Conservation (phyloP, 1,284 basidiomycete genomes). For the Termitomyces sp. region DNA sequence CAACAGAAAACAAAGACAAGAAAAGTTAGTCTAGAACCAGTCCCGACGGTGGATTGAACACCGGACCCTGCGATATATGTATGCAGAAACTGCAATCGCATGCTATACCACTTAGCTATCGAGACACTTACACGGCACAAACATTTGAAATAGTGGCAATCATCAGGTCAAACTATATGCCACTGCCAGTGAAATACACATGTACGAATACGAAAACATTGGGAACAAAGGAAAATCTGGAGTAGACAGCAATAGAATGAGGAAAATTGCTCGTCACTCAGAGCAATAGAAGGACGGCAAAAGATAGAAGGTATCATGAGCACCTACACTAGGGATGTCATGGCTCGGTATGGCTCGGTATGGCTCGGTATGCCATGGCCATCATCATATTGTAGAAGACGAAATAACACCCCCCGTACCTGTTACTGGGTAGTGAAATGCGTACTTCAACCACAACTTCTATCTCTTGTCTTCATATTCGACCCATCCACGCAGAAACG, state of each 20-base stretch:
- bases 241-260: no score
- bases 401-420: neutral
- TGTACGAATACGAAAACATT: no score
- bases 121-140: neutral
- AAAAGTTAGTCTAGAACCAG: no score
- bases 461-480: neutral
- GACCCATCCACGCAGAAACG: neutral
- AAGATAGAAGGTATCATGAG: neutral
- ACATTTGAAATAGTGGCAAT: no score
- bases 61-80: conserved; percentile 21
- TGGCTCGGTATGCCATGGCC: no score
- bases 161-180: no score
- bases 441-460: neutral
- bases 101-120: conserved; percentile 26
- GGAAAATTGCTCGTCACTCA: no score
- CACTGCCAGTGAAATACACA: no score
- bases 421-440: neutral
- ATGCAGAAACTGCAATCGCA: conserved; percentile 18
- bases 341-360: no score
- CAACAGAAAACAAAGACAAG: no score
- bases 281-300: no score
- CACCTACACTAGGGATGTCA: neutral
- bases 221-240: no score
- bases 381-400: neutral
- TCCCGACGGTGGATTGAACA: conserved; percentile 21